Conservation (phyloP, 208 protist species). For the Trypanosoma congolense region DNA sequence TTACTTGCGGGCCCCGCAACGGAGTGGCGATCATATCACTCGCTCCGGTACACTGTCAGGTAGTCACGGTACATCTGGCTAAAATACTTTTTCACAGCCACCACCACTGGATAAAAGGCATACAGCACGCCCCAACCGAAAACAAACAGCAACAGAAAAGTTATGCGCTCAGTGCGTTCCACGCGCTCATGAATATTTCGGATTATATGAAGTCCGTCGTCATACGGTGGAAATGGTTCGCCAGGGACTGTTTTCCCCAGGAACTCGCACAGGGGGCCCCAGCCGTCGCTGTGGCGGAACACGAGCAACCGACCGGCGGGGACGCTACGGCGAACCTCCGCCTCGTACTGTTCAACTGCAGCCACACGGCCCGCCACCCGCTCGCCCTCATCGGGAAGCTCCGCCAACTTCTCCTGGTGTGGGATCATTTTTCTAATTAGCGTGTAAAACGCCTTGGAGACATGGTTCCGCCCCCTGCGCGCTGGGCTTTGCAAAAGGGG, state of each 20-base stretch:
- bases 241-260: conserved; percentile 50
- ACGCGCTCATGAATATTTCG: conserved; percentile 59
- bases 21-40: too few species aligned
- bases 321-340: conserved; percentile 43
- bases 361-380: conserved; percentile 15
- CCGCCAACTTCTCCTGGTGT: conserved; percentile 1
- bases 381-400: background rate
- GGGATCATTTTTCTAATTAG: conserved; percentile 65
- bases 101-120: conserved; percentile 12
- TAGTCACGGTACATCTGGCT: conserved; percentile 20
- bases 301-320: conserved; percentile 45
- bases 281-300: conserved; percentile 62
- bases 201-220: conserved; percentile 50
- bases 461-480: conserved; percentile 24
- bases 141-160: conserved; percentile 18
- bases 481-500: conserved; percentile 22
- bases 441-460: conserved; percentile 40
- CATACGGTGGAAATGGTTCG: conserved; percentile 58
- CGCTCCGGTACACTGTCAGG: conserved; percentile 11
- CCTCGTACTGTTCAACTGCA: conserved; percentile 54
- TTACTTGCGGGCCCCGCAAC: too few species aligned
- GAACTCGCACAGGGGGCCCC: conserved; percentile 69
- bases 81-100: background rate
- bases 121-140: conserved; percentile 10
- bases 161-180: conserved; percentile 41